A percentile compares a stretch with the other conserved stretches of the same genome.
Conservation (phyloP, 345 rosid genomes). For the Corymbia maculata region DNA sequence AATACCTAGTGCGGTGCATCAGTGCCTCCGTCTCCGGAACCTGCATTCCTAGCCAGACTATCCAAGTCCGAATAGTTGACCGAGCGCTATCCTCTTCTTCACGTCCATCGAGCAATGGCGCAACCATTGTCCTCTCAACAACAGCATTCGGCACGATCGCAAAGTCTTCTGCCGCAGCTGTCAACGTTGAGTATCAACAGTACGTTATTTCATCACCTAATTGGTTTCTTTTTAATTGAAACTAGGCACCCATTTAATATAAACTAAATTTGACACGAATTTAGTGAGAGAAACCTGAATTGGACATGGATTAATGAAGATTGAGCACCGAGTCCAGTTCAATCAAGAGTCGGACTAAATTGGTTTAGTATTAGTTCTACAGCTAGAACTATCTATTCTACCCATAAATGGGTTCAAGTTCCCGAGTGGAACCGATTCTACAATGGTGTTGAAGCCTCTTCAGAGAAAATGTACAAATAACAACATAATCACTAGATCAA, state of each 20-base stretch:
- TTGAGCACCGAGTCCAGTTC: no score
- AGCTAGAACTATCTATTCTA: no score
- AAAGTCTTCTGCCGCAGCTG: not conserved
- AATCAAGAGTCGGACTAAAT: no score
- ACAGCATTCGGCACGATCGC: conserved; percentile 30
- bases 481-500: no score
- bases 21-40: conserved; percentile 16
- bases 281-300: not conserved
- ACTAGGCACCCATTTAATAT: not conserved
- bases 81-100: not conserved
- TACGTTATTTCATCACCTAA: conserved; percentile 4
- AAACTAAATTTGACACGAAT: not conserved
- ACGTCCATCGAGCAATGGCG: conserved; percentile 13
- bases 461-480: no score
- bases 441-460: no score
- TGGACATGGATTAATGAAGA: not conserved
- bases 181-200: conserved; percentile 42
- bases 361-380: no score
- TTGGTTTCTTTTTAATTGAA: not conserved
- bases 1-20: conserved; percentile 42
- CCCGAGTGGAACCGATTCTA: no score
- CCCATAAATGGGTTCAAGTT: no score
- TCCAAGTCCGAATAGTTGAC: conserved; percentile 12
- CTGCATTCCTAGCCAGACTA: conserved; percentile 14
- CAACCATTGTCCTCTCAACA: conserved; percentile 31